Evolutionary conservation across 106 monocot genomes (phyloP).

Genomic region (Dendrobium catenatum): DNA sequence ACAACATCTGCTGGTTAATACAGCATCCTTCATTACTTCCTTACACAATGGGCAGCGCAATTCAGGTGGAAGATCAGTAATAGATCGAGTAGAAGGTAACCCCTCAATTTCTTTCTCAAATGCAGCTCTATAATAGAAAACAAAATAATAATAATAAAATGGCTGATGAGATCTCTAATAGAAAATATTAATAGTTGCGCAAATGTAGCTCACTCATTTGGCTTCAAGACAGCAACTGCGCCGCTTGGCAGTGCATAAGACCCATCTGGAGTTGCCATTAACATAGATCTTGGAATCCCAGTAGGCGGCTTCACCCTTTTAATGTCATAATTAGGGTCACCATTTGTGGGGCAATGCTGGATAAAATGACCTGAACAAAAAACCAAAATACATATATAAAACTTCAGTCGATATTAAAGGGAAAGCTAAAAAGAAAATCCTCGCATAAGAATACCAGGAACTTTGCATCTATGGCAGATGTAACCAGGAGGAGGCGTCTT

Average conservation of each 20-base stretch:
- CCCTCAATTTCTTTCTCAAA: conserved; percentile 99
- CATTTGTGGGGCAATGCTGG: conserved; percentile 92
- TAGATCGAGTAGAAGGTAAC: conserved; percentile 61
- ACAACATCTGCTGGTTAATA: conserved; percentile 95
- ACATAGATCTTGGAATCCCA: conserved; percentile 88
- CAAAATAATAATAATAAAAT: background rate
- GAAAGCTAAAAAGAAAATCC: background rate
- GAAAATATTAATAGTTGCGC: background rate
- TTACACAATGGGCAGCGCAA: conserved; percentile 88
- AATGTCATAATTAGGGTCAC: conserved; percentile 73
- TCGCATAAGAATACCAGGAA: conserved; percentile 44
- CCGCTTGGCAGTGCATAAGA: conserved; percentile 94
- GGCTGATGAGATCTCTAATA: too few relatives aligned
- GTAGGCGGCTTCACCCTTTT: conserved; percentile 79
- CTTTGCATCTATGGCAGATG: conserved; percentile 95
- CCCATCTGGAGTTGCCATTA: conserved; percentile 91
- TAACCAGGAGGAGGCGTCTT: conserved; percentile 89
- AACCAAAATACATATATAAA: background rate
- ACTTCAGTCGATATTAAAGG: background rate
- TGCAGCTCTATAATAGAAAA: conserved; percentile 52
- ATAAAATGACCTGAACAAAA: conserved; percentile 71
- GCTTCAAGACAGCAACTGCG: conserved; percentile 87
- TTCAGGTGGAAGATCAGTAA: conserved; percentile 78
- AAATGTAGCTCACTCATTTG: conserved; percentile 70
- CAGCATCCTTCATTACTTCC: conserved; percentile 98